phyloP scores from a whole-genome alignment of 2,329 filamentous ascomycete species.

The Aspergillus calidoustus region DNA sequence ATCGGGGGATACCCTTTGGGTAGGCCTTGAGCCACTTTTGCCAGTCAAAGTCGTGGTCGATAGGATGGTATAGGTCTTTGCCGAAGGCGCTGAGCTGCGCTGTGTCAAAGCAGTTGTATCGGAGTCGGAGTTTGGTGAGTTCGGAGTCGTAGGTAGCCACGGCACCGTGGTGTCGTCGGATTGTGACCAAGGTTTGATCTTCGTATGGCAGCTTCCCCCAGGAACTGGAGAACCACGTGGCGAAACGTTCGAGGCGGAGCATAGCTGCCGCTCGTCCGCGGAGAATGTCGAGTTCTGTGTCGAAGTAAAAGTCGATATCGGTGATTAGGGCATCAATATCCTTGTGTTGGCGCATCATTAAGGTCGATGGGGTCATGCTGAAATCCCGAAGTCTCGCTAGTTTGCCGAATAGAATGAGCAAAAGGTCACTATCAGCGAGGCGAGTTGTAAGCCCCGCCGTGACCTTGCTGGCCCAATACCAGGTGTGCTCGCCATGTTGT shows the following conservation, averaged over 20 bases:
- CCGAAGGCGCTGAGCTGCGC: not conserved
- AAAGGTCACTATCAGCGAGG: not conserved
- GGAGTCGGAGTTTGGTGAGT: not conserved
- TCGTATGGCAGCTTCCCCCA: not conserved
- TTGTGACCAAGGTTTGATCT: not conserved
- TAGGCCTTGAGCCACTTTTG: not conserved
- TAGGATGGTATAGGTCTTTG: not conserved
- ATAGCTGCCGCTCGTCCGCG: not conserved
- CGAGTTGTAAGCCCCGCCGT: not conserved
- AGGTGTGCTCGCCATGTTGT: not conserved
- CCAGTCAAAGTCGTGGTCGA: not conserved
- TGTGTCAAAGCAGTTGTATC: not conserved
- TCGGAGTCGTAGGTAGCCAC: not conserved
- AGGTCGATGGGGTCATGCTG: not conserved
- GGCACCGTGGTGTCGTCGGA: not conserved
- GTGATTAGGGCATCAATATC: not conserved
- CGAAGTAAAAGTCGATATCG: not conserved
- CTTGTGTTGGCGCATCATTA: not conserved
- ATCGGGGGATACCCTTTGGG: not conserved
- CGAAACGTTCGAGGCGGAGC: slow-evolving; percentile 1
- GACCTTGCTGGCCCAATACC: not conserved
- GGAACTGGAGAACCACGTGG: not conserved
- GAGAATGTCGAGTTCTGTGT: not conserved
- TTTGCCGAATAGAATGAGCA: not conserved
- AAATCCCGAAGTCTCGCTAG: not conserved